Evolutionary conservation across 225 moss, liverwort and hornwort genomes (phyloP).

Genomic region (Straminergon stramineum): DNA sequence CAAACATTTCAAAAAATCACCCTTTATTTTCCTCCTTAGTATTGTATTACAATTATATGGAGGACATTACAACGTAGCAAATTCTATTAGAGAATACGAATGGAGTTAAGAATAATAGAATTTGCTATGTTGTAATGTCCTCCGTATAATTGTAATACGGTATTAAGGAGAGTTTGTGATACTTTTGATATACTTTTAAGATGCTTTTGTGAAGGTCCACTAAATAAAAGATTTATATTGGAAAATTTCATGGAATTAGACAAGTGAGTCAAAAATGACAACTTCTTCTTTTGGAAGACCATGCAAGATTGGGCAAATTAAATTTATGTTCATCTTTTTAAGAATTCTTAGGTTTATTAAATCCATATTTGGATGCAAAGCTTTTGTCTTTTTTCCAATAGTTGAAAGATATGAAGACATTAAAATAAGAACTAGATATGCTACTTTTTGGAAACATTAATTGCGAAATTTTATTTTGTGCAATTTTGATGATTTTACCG

Average conservation of each 20-base stretch:
- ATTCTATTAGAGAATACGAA: too few relatives aligned
- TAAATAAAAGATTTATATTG: not conserved
- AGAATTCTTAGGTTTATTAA: not conserved
- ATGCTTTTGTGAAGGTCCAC: not conserved
- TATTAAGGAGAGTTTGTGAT: not conserved
- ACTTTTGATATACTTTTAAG: not conserved
- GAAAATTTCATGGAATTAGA: not conserved
- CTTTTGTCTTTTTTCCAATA: not conserved
- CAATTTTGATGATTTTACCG: not conserved
- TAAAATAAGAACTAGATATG: not conserved
- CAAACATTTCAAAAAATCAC: not conserved
- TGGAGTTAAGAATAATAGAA: too few relatives aligned
- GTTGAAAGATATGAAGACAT: not conserved
- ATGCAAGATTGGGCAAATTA: not conserved
- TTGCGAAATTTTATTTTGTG: not conserved
- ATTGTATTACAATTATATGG: too few relatives aligned
- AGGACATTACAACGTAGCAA: too few relatives aligned
- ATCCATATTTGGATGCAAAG: too few relatives aligned
- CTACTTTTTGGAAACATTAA: accelerated
- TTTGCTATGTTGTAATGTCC: not conserved
- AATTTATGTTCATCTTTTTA: not conserved
- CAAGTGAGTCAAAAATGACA: not conserved
- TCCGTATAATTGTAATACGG: not conserved
- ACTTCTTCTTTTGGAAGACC: not conserved
- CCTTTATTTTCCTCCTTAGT: not conserved